Evolutionary conservation across 1,284 basidiomycete species (phyloP).

Genomic region (Trametes polyzona): DNA sequence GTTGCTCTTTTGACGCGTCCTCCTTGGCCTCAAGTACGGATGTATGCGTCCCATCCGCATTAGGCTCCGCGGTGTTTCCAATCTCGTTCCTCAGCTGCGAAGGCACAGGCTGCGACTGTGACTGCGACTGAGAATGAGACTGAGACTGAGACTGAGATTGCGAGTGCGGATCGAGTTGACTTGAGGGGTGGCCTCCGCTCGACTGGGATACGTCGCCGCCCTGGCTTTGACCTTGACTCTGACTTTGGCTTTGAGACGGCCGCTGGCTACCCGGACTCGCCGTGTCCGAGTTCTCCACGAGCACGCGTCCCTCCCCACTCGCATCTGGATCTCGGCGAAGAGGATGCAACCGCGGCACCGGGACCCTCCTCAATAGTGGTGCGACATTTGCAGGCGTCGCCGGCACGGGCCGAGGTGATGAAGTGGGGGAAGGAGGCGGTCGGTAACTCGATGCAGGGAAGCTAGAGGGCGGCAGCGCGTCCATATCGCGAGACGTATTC

Average conservation of each 20-base stretch:
- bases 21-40: background rate
- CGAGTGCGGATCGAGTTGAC: no score
- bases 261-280: slow-evolving; percentile 34
- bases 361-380: slow-evolving; percentile 19
- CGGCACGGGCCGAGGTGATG: slow-evolving; percentile 3
- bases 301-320: slow-evolving; percentile 42
- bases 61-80: background rate
- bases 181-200: background rate
- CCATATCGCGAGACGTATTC: background rate
- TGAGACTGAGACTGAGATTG: slow-evolving; percentile 16
- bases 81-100: slow-evolving; percentile 28
- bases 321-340: slow-evolving; percentile 22
- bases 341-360: slow-evolving; percentile 7
- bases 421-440: slow-evolving; percentile 9
- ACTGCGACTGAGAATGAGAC: slow-evolving; percentile 20
- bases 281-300: slow-evolving; percentile 58
- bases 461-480: slow-evolving; percentile 18
- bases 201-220: background rate
- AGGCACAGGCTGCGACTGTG: slow-evolving; percentile 9
- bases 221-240: slow-evolving; percentile 14
- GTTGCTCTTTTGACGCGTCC: background rate
- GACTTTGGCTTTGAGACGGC: slow-evolving; percentile 11
- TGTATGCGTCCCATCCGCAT: background rate
- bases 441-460: slow-evolving; percentile 11
- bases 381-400: slow-evolving; percentile 2